Base-by-base conservation (phyloP, 2,329 filamentous ascomycete species). In the Aspergillus oerlinghausenensis region DNA sequence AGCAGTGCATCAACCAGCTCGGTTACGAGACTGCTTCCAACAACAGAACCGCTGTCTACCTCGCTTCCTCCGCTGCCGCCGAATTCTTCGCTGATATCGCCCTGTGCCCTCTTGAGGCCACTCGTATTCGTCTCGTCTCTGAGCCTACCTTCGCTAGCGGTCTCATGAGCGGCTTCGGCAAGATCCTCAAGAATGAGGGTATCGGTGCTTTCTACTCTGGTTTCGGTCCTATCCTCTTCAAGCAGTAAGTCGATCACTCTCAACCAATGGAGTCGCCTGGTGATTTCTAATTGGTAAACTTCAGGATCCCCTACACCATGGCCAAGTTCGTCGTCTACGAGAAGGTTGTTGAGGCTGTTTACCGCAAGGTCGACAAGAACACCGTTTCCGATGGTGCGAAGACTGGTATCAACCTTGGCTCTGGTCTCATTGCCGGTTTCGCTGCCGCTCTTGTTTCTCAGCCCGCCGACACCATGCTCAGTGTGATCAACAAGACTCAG, bases 401-500 rank as follows among this genome's bases (percentile, higher is more conserved):
- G 82, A 95, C 90, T 65, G 79, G 80, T 75, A 84, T 90, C 81
- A 94, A 95, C 85, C 82, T 95, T 69, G 85, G 88, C 43, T 92
- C 90, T 65, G 92, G 92, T 81, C 80, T 96, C 66, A 84, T 92
- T 57, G 92, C 92, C 55, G 84, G 92, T 83, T 91, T 95, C 80
- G 90, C 90, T 70, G 90, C 90, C 69, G 90, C 90, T 73, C 75
- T 93, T 69, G 84, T 95, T 74, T 95, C 90, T 62, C 90, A 95
- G 82, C 90, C 90, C 68, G 90, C 90, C 75, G 90, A 95, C 77
- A 95, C 90, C 73, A 95, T 95, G 90, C 87, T 95, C 64, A 89
- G 85, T 80, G 94, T 93, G 86, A 94, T 95, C 84, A 95, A 95
- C 88, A 94, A 94, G 88, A 90, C 88, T 79, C 87, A 90, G 82